These are phyloP conservation scores for Colletotrichum aenigma DNA, from an alignment of 2,329 filamentous ascomycete species.

Conservation along the genomic window DNA sequence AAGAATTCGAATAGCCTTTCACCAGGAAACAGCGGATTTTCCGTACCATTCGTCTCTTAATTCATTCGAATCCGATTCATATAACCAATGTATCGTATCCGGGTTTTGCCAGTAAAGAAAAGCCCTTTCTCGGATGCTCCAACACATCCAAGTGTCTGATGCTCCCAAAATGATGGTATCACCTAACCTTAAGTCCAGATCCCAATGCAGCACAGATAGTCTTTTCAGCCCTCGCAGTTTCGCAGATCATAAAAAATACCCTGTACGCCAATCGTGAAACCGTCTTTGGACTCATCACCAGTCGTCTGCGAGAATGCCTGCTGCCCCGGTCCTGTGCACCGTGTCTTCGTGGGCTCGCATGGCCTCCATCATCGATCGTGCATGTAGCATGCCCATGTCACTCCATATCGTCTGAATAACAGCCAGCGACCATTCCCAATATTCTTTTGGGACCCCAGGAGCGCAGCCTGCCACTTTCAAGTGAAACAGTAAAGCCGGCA, in stretches of 20 bases:
- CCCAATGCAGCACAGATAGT: background rate
- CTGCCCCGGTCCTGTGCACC: constrained; percentile 11
- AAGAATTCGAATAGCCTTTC: background rate
- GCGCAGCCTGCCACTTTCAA: constrained; percentile 52
- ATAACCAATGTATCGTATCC: background rate
- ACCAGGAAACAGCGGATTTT: background rate
- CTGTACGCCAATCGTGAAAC: background rate
- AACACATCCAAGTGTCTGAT: background rate
- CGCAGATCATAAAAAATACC: background rate
- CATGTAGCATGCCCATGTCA: constrained; percentile 57
- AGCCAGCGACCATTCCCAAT: constrained; percentile 49
- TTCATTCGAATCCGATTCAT: background rate
- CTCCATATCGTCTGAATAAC: constrained; percentile 54
- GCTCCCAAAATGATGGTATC: constrained; percentile 5
- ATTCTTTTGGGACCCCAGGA: constrained; percentile 44
- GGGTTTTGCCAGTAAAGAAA: background rate
- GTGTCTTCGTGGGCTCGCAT: constrained; percentile 34
- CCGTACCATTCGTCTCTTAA: background rate
- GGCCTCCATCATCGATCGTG: constrained; percentile 45
- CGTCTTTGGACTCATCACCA: background rate
- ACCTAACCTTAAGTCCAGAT: background rate
- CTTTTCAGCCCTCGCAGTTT: background rate
- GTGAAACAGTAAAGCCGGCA: constrained; percentile 54
- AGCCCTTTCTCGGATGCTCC: background rate
- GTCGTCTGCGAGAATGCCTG: constrained; percentile 18